Percentiles rank a stretch among this genome's conserved stretches.
phyloP scores from a whole-genome alignment of 106 monocot genomes.

The Dendrobium nobile region DNA sequence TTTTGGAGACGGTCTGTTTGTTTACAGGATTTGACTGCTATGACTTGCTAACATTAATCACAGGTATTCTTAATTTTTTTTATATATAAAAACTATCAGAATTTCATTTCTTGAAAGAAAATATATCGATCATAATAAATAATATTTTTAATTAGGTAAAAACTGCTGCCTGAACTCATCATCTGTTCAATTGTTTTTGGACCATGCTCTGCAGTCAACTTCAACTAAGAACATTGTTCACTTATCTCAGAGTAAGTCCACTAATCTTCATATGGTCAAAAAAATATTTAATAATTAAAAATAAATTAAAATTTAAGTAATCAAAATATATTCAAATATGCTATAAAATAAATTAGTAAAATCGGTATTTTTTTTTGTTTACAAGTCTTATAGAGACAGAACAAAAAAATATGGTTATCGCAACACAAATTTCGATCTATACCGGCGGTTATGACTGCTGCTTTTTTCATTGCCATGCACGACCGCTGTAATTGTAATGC shows the following conservation, averaged over 20 bases:
- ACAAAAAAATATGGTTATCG: too few relatives aligned
- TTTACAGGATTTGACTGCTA: constrained; percentile 31
- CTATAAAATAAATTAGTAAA: too few relatives aligned
- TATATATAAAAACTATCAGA: background rate
- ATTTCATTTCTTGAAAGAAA: background rate
- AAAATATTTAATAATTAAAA: too few relatives aligned
- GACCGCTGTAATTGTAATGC: too few relatives aligned
- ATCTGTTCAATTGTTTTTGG: constrained; percentile 24
- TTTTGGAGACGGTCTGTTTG: constrained; percentile 20
- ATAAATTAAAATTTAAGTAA: too few relatives aligned
- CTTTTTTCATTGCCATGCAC: too few relatives aligned
- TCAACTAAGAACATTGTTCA: constrained; percentile 55
- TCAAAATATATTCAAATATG: too few relatives aligned
- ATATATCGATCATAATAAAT: too few relatives aligned
- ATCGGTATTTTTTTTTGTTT: too few relatives aligned
- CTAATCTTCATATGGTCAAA: background rate
- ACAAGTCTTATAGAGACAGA: too few relatives aligned
- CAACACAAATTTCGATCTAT: too few relatives aligned
- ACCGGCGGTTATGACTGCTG: too few relatives aligned
- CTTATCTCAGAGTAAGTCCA: constrained; percentile 40
- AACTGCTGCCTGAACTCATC: constrained; percentile 66
- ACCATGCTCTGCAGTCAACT: constrained; percentile 47
- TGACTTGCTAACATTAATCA: constrained; percentile 27
- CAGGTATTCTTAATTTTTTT: constrained; percentile 19
- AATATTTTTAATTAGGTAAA: constrained; percentile 13